These are phyloP conservation scores for Solanum hybrid DNA, from an alignment of 305 asterid species.

Conservation along the genomic window DNA sequence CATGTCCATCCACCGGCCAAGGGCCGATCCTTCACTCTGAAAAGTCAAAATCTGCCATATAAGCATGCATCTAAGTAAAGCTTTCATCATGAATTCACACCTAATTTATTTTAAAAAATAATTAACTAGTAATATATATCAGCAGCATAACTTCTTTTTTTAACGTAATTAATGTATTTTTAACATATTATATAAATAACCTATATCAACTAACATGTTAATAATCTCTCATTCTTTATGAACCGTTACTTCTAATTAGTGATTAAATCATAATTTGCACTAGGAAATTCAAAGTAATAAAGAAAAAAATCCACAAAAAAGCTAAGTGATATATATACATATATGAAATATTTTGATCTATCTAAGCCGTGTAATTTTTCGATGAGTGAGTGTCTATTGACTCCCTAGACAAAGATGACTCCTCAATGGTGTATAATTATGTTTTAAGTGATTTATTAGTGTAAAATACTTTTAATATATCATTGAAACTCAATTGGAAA, in stretches of 20 bases:
- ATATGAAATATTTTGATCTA: neutral
- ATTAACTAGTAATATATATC: neutral
- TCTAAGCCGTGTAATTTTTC: neutral
- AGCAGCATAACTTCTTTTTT: neutral
- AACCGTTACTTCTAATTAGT: neutral
- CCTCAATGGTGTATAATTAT: neutral
- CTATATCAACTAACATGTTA: neutral
- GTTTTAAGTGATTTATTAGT: neutral
- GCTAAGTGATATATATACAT: neutral
- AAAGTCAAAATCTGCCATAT: neutral
- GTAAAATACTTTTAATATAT: neutral
- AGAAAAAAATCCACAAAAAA: neutral
- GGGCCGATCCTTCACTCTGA: neutral
- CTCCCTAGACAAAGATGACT: neutral
- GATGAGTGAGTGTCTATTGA: no score
- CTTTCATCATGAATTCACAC: neutral
- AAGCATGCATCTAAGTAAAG: neutral
- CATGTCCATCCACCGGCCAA: neutral
- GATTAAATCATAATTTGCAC: neutral
- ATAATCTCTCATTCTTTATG: neutral
- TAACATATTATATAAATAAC: neutral
- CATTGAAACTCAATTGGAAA: neutral
- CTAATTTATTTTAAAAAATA: neutral
- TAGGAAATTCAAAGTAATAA: neutral
- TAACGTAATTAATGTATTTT: neutral